Evolutionary conservation across 2,329 filamentous ascomycete genomes (phyloP).

Genomic region (Periglandula ipomoeae): DNA sequence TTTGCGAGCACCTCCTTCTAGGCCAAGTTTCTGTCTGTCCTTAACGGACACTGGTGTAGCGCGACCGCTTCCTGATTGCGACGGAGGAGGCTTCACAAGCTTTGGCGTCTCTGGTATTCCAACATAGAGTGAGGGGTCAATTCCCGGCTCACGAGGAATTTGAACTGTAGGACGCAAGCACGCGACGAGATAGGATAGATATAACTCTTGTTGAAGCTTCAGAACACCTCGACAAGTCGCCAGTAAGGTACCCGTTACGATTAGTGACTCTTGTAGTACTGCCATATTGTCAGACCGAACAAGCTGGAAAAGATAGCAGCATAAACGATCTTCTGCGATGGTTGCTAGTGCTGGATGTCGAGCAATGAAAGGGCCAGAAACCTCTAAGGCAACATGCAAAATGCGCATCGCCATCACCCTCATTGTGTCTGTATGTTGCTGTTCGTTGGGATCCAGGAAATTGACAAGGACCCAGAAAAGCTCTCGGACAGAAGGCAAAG

Average conservation of each 20-base stretch:
- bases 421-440: constrained; percentile 88
- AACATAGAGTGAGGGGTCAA: constrained; percentile 84
- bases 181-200: constrained; percentile 85
- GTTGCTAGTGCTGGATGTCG: constrained; percentile 80
- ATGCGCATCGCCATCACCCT: constrained; percentile 95
- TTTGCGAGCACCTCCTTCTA: constrained; percentile 85
- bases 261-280: constrained; percentile 83
- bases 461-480: constrained; percentile 90
- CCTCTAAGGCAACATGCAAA: constrained; percentile 93
- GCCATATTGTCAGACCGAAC: constrained; percentile 95
- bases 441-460: constrained; percentile 86
- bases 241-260: constrained; percentile 82
- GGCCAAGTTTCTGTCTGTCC: constrained; percentile 82
- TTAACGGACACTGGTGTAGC: constrained; percentile 86
- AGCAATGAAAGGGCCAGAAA: constrained; percentile 89
- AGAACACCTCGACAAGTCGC: constrained; percentile 84
- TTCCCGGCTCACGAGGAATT: constrained; percentile 81
- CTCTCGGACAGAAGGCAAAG: constrained; percentile 86
- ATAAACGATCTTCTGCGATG: constrained; percentile 86
- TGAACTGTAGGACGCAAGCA: constrained; percentile 92
- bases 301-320: constrained; percentile 90
- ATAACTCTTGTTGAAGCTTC: constrained; percentile 94
- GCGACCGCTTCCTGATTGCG: constrained; percentile 68
- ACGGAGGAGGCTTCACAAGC: constrained; percentile 66
- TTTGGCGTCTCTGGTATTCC: constrained; percentile 89